Conservation (phyloP, 2,329 filamentous ascomycete genomes). For the Cordyceps pruinosa region DNA sequence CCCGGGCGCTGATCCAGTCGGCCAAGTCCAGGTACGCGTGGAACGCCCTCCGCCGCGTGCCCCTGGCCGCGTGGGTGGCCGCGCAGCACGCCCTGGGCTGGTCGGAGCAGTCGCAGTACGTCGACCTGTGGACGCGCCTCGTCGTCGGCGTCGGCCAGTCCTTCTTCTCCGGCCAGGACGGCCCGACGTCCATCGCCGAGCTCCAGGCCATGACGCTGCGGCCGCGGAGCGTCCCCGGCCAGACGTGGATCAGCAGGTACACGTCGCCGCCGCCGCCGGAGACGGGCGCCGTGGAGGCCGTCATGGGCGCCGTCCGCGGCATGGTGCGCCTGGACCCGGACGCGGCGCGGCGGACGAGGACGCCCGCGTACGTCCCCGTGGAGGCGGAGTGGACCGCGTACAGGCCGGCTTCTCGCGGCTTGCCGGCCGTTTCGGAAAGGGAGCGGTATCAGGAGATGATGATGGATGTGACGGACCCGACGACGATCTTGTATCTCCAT, state of each 20-base stretch:
- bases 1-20: conserved; percentile 13
- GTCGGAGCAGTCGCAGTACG: conserved; percentile 65
- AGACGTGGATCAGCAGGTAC: conserved; percentile 73
- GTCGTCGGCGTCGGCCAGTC: conserved; percentile 65
- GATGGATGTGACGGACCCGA: conserved; percentile 55
- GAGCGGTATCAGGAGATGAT: conserved; percentile 61
- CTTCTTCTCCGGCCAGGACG: conserved; percentile 41
- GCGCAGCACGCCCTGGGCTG: conserved; percentile 58
- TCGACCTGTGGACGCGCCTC: conserved; percentile 70
- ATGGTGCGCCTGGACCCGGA: conserved; percentile 17
- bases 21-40: conserved; percentile 3
- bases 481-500: conserved; percentile 67
- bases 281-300: conserved; percentile 47
- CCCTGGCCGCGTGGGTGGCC: conserved; percentile 55
- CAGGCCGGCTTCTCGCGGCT: conserved; percentile 44
- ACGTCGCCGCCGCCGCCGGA: conserved; percentile 53
- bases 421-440: conserved; percentile 52
- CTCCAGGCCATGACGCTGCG: conserved; percentile 56
- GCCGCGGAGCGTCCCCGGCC: conserved; percentile 65
- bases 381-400: conserved; percentile 75
- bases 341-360: conserved; percentile 14
- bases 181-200: conserved; percentile 47
- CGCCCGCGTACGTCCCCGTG: conserved; percentile 49
- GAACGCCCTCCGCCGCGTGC: conserved; percentile 22
- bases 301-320: conserved; percentile 47